Evolutionary conservation across 208 protist species (phyloP).

Genomic region (Leishmania tarentolae): DNA sequence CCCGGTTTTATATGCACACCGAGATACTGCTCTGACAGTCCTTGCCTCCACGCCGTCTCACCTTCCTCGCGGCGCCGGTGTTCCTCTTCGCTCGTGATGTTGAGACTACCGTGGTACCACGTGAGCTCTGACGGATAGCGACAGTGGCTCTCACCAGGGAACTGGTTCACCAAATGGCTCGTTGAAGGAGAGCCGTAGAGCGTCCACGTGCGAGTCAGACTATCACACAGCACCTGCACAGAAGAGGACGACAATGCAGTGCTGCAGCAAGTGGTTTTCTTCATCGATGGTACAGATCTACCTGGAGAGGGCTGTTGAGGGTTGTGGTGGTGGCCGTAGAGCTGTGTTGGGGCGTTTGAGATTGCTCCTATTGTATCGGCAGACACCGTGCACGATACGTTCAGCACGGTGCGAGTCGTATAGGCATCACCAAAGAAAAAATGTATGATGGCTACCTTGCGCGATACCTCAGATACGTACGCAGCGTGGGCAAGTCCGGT

Average conservation of each 20-base stretch:
- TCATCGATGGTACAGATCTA: background rate
- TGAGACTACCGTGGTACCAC: slow-evolving; percentile 64
- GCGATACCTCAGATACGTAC: slow-evolving; percentile 24
- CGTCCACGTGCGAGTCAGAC: slow-evolving; percentile 26
- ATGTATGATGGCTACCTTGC: slow-evolving; percentile 42
- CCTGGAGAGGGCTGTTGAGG: background rate
- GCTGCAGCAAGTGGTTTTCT: background rate
- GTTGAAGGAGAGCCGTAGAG: slow-evolving; percentile 21
- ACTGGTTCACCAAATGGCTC: slow-evolving; percentile 6
- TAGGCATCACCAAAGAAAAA: slow-evolving; percentile 82
- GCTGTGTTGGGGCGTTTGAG: background rate
- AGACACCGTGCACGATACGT: slow-evolving; percentile 19
- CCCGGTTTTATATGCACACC: slow-evolving; percentile 25
- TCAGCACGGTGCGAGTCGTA: slow-evolving; percentile 57
- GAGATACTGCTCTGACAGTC: slow-evolving; percentile 42
- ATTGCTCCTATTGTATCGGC: background rate
- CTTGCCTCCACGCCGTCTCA: slow-evolving; percentile 37
- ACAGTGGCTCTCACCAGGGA: slow-evolving; percentile 37
- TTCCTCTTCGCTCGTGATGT: slow-evolving; percentile 32
- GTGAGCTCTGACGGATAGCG: slow-evolving; percentile 51
- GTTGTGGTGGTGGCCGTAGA: slow-evolving; percentile 4
- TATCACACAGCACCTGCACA: slow-evolving; percentile 36
- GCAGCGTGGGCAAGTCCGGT: slow-evolving; percentile 22
- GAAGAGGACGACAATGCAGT: slow-evolving; percentile 3
- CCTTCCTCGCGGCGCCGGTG: slow-evolving; percentile 30